Base-by-base conservation (phyloP, 768 basidiomycete species). In the Gloeopeniophorella convolvens region DNA sequence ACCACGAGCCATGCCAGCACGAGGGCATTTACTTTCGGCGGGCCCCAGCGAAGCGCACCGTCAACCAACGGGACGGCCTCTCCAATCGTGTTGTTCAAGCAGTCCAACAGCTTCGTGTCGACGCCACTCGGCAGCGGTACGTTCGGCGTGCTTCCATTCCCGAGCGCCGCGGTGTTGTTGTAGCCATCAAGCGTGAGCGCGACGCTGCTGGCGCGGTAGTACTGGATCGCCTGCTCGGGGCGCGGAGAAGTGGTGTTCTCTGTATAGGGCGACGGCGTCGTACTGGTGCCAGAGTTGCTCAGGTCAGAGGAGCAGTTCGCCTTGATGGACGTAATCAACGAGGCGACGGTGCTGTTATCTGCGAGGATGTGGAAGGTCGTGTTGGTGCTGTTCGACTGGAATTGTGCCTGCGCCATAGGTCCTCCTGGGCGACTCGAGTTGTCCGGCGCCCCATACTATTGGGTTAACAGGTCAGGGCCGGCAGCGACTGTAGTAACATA, bases 11-110 rank as follows among this genome's bases (percentile, higher is more conserved):
- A 44, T 18, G 13, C 16, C 12, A 50, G 2, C 16, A 37, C 18
- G 16, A 44, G 28, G n/a, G 35, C 5, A 9, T 31, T 8, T 23
- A 44, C 18, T 12, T 13, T 42, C 21, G 35, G 49, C 7, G 54
- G 41, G 23, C 51, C 46, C 21, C 31, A 35, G 16, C 33, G 42
- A 18, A 26, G 10, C 11, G 45, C 45, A 10, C 45, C 65, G 51
- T 68, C 73, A 4, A 83, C 63, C 4, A 87, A 72, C 2, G 82
- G 83, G 1, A 76, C 80, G 1, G 77, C 72, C 16, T 55, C 60
- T 2, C 74, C 82, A 42, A 85, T 82, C 3, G 85, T 85, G 27
- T 65, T 55, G 54, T 87, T 87, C 40, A 87, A 55, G 54, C 85
- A 86, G 21, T 64, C 55, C 32, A 85, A 58, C 10, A 85, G 66